A percentile compares a stretch with the other conserved stretches of the same genome.
These are phyloP conservation scores for Magnusiomyces suaveolens DNA, from an alignment of 1,139 yeast species.

Conservation along the genomic window DNA sequence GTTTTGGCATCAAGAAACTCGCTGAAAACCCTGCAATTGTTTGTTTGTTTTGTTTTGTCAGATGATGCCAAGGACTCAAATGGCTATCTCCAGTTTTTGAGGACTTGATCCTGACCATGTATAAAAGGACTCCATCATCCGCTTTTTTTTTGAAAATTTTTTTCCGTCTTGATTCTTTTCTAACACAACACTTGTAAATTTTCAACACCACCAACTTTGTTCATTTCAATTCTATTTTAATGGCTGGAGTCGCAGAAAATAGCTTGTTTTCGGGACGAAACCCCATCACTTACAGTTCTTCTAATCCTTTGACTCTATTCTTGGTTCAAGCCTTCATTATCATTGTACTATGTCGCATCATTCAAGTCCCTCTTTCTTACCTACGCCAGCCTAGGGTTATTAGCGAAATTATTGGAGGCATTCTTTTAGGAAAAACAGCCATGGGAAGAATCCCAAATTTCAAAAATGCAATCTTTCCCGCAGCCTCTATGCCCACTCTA, in stretches of 20 bases:
- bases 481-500: constrained; percentile 50
- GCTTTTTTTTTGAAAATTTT: no score
- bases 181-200: no score
- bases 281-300: constrained; percentile 50
- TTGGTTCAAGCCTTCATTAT: constrained; percentile 49
- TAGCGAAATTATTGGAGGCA: constrained; percentile 69
- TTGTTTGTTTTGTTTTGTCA: no score
- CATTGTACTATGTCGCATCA: constrained; percentile 42
- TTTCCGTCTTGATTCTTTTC: no score
- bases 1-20: no score
- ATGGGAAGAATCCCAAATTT: constrained; percentile 62
- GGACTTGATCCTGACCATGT: no score
- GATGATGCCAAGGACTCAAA: no score
- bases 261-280: constrained; percentile 55
- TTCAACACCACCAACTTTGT: no score
- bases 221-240: no score
- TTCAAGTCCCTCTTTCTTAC: constrained; percentile 50
- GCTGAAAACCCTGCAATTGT: no score
- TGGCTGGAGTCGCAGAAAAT: constrained; percentile 7
- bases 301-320: constrained; percentile 51
- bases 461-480: constrained; percentile 54
- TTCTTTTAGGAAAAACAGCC: constrained; percentile 51
- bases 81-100: no score
- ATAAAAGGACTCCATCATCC: no score
- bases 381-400: constrained; percentile 68